A percentile compares a stretch with the other conserved stretches of the same genome.
phyloP scores from a whole-genome alignment of 2,329 filamentous ascomycete genomes.

The Fusarium metavorans region DNA sequence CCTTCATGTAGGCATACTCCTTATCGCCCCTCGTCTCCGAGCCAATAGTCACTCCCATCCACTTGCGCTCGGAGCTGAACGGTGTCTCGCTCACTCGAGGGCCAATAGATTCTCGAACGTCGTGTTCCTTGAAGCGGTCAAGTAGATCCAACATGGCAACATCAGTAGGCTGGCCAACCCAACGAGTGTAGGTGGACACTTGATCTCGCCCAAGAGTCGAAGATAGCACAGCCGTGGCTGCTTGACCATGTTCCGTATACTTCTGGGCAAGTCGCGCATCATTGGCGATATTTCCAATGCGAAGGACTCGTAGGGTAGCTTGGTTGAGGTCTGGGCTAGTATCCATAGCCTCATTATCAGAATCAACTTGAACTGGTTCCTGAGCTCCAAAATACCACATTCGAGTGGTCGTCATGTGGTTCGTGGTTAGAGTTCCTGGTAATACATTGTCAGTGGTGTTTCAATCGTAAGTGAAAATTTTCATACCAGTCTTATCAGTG shows the following conservation, averaged over 20 bases:
- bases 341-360: conserved; percentile 66
- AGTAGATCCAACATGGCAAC: conserved; percentile 96
- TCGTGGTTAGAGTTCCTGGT: conserved; percentile 88
- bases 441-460: conserved; percentile 28
- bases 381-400: conserved; percentile 91
- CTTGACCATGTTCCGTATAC: conserved; percentile 76
- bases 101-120: conserved; percentile 89
- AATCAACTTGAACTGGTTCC: conserved; percentile 64
- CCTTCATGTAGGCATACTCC: conserved; percentile 95
- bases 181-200: conserved; percentile 79
- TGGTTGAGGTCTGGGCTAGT: conserved; percentile 69
- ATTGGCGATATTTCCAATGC: conserved; percentile 96
- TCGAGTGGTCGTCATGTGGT: conserved; percentile 97
- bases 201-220: conserved; percentile 77
- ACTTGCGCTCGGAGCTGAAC: conserved; percentile 97
- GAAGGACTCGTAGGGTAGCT: conserved; percentile 82
- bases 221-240: conserved; percentile 81
- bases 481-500: conserved; percentile 90
- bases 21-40: conserved; percentile 69
- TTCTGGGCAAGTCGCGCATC: conserved; percentile 85
- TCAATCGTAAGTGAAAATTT: background rate
- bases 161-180: conserved; percentile 97
- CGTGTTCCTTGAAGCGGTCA: conserved; percentile 90
- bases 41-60: conserved; percentile 96
- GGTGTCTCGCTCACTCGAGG: conserved; percentile 86